Base-by-base conservation (phyloP, 768 basidiomycete genomes). In the Lactarius sp. region DNA sequence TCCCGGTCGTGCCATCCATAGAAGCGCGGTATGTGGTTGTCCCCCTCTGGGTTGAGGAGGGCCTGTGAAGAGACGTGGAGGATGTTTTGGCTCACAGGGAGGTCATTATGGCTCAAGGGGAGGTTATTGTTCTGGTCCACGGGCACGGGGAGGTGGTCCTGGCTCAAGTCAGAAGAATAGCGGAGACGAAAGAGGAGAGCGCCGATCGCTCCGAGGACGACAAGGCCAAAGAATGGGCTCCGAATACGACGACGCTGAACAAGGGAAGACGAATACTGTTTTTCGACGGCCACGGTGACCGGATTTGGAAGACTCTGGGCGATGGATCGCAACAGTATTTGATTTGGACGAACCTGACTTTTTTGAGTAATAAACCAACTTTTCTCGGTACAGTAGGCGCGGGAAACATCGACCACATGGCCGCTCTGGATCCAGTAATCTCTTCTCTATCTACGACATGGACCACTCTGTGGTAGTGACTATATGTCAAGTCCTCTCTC, bases 1-100 rank as follows among this genome's bases (percentile, higher is more conserved):
- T 68, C 67, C 6, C 56, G 39, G 3, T 62, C 42, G 31, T 68
- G 56, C 61, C 61, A 68, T 20, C 39, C 53, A 31, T 41, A 27
- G n/a, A 62, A 68, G 13, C 58, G 27, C 0, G 65, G 67, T 10
- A 61, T 65, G 9, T 51, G 1, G 20, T 6, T 3, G 49, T 50
- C 53, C 12, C 20, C 49, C 16, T 64, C 62, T 27, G 57, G 41
- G 18, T 53, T 9, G 4, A 52, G 62, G 3, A 59, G 52, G n/a
- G 20, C 62, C 8, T 16, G 22, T 3, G 41, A n/a, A 4, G 6
- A 41, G 27, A 20, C 4, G 34, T 20, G 34, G 27, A 20, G 22
- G 44, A 59, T 33, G 1, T 31, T 27, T 2, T 27, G 27, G 27
- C 27, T 27, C 27, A 27, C 27, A 2, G 27, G 27, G 2, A 27